These are phyloP conservation scores for Alternaria triticimaculans DNA, from an alignment of 2,329 filamentous ascomycete species.

Conservation along the genomic window DNA sequence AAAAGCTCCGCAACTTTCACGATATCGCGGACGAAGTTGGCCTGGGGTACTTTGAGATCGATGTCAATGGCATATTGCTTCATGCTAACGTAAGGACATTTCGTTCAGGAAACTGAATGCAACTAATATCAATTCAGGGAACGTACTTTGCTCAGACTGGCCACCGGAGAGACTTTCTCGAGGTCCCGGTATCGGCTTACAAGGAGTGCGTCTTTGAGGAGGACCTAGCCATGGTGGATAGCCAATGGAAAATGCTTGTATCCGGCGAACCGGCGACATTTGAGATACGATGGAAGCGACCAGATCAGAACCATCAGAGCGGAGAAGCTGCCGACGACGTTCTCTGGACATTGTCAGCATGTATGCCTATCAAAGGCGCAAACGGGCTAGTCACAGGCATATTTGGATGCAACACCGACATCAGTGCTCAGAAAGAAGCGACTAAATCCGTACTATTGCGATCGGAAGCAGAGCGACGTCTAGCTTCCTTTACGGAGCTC, in stretches of 20 bases:
- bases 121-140: conserved; percentile 3
- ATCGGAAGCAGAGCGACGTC: conserved; percentile 24
- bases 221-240: conserved; percentile 4
- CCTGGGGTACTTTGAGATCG: conserved; percentile 20
- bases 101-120: neutral
- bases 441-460: conserved; percentile 15
- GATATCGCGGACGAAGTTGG: conserved; percentile 15
- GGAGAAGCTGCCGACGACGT: conserved; percentile 2
- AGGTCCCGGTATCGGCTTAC: conserved; percentile 9
- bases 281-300: conserved; percentile 33
- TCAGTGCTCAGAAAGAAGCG: conserved; percentile 32
- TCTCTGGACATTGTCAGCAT: conserved; percentile 30
- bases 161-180: conserved; percentile 4
- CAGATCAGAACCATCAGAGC: neutral
- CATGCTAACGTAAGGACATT: conserved; percentile 15
- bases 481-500: conserved; percentile 21
- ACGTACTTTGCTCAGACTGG: conserved; percentile 16
- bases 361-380: conserved; percentile 26
- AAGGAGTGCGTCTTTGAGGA: conserved; percentile 9
- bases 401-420: conserved; percentile 32
- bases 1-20: conserved; percentile 16
- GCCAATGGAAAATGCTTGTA: conserved; percentile 25
- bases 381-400: conserved; percentile 24
- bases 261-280: conserved; percentile 28
- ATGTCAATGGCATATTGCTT: conserved; percentile 9